Percentiles rank a stretch among this genome's conserved stretches.
These are phyloP conservation scores for Immersiporthe knoxdaviesiana DNA, from an alignment of 2,329 filamentous ascomycete genomes.

Conservation along the genomic window DNA sequence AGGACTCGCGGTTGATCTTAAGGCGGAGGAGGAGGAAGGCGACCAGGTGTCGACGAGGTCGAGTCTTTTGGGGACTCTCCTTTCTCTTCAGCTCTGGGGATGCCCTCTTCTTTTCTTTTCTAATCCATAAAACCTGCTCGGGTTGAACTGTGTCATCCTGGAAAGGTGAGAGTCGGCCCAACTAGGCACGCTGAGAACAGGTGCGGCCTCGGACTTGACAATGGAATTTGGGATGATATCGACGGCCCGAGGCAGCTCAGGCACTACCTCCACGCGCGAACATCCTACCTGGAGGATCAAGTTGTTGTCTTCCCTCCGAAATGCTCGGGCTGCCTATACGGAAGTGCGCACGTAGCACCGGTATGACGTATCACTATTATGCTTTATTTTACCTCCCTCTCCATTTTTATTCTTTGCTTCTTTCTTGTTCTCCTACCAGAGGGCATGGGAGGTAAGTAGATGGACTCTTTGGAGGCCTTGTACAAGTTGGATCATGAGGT, in stretches of 20 bases:
- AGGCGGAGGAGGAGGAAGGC: not conserved
- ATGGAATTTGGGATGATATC: not conserved
- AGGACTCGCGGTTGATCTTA: not conserved
- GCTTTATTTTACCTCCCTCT: not conserved
- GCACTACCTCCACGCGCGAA: not conserved
- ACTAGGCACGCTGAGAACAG: not conserved
- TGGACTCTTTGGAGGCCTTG: too few species aligned
- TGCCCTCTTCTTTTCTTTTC: not conserved
- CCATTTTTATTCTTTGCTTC: not conserved
- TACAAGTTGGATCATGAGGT: too few species aligned
- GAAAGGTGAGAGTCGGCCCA: not conserved
- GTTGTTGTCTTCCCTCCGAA: not conserved
- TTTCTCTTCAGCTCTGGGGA: not conserved
- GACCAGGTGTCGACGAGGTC: not conserved
- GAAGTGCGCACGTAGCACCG: not conserved
- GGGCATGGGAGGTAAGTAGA: too few species aligned
- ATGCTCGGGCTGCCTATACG: not conserved
- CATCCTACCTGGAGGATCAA: not conserved
- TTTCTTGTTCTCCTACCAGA: not conserved
- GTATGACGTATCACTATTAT: not conserved
- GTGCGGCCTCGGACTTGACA: not conserved
- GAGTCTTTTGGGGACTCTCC: not conserved
- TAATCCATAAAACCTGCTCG: not conserved
- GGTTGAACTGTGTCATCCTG: not conserved
- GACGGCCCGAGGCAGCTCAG: not conserved